Base-by-base conservation (phyloP, 2,329 filamentous ascomycete genomes). In the Beauveria asiatica region DNA sequence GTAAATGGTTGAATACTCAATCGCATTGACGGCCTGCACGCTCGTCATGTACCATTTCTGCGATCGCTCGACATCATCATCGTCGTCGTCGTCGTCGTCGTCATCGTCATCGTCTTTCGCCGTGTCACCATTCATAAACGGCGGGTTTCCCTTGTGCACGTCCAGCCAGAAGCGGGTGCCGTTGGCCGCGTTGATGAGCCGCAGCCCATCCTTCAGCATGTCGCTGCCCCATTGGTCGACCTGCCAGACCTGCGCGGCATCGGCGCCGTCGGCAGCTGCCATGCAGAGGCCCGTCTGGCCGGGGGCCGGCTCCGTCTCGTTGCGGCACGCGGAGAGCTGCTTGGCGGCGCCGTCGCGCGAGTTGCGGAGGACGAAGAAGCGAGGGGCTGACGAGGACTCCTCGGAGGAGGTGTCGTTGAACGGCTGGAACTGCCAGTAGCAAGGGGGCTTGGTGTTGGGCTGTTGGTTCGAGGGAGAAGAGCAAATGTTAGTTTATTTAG, bases 31-130 rank as follows among this genome's bases (percentile, higher is more conserved):
- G 1, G 66, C 39, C 1, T 63, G 65, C 1, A 65, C 67, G 17
- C 70, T 73, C 3, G 67, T 69, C 65, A 73, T 67, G 46, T 73
- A 62, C 72, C 72, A 74, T 10, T 69, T 70, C 42, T 73, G 72
- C 0, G 70, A 70, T 1, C 64, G 64, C 54, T 73, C 69, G 2
- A 64, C 64, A 1, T 64, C 57, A 0, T 64, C 64, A 25, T 62
- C 11, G 67, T 62, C 3, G 69, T 64, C 7, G 63, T 64, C 53
- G 37, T 62, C 3, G 71, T 62, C 3, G 71, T 63, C 58, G 0
- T 63, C 64, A 30, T 63, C 10, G 67, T 62, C 2, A 70, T 63
- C 8, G 64, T 64, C 52, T 5, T 17, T 19, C 17, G 16, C 25
- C 65, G 70, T 16, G 42, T 6, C 46, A 27, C n/a, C 21, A n/a